These are phyloP conservation scores for Draba incana DNA, from an alignment of 345 rosid genomes.

Conservation along the genomic window DNA sequence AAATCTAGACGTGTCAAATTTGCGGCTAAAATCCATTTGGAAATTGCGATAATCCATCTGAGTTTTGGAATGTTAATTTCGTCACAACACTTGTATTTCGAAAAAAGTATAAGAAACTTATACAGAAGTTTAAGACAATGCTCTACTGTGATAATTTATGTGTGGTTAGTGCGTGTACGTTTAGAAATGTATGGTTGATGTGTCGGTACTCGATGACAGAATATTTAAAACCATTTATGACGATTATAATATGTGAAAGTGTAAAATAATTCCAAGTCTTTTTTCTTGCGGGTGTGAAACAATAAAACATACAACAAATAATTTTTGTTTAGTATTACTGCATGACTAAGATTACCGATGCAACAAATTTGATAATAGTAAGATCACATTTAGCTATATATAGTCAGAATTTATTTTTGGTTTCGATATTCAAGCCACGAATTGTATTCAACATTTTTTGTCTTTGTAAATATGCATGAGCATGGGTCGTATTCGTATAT, in stretches of 20 bases:
- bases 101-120: too few relatives aligned
- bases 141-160: too few relatives aligned
- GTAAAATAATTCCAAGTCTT: neutral
- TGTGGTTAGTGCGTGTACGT: neutral
- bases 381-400: slow-evolving; percentile 6
- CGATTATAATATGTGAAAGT: neutral
- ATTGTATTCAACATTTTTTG: neutral
- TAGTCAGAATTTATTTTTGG: neutral
- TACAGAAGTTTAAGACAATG: too few relatives aligned
- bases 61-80: neutral
- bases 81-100: neutral
- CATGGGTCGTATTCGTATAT: neutral
- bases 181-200: neutral
- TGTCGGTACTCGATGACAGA: neutral
- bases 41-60: neutral
- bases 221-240: neutral
- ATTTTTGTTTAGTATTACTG: neutral
- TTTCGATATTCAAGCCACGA: neutral
- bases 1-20: neutral
- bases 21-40: neutral
- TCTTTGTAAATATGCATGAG: neutral
- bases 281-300: neutral
- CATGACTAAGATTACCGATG: neutral
- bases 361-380: too few relatives aligned
- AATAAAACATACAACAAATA: neutral